These are phyloP conservation scores for Hyphopichia burtonii DNA, from an alignment of 1,139 yeast species.

Conservation along the genomic window DNA sequence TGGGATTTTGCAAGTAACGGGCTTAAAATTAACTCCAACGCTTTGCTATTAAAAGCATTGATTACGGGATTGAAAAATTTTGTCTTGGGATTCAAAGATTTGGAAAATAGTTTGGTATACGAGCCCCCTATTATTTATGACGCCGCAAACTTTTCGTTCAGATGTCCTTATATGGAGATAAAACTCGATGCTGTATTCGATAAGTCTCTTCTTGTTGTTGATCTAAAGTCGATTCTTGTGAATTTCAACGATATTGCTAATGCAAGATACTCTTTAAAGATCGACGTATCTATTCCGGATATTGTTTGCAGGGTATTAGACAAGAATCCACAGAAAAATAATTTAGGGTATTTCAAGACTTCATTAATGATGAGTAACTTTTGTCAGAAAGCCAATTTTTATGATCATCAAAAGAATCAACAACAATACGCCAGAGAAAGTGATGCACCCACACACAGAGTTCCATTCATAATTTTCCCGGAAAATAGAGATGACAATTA, in stretches of 20 bases:
- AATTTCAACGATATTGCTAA: slow-evolving; percentile 71
- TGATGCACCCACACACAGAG: slow-evolving; percentile 83
- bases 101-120: slow-evolving; percentile 68
- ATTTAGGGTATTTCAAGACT: slow-evolving; percentile 43
- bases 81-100: slow-evolving; percentile 64
- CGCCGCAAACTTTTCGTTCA: slow-evolving; percentile 58
- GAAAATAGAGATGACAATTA: slow-evolving; percentile 48
- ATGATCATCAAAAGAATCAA: slow-evolving; percentile 50
- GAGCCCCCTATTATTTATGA: slow-evolving; percentile 63
- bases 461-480: slow-evolving; percentile 64
- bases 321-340: slow-evolving; percentile 14
- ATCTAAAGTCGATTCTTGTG: slow-evolving; percentile 40
- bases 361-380: slow-evolving; percentile 60
- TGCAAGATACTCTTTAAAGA: slow-evolving; percentile 56
- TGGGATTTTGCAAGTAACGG: slow-evolving; percentile 81
- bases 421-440: slow-evolving; percentile 63
- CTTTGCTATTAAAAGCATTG: slow-evolving; percentile 48
- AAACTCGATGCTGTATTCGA: slow-evolving; percentile 19
- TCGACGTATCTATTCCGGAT: slow-evolving; percentile 51
- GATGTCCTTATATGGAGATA: slow-evolving; percentile 36
- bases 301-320: slow-evolving; percentile 33
- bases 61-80: slow-evolving; percentile 45
- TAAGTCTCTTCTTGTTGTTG: slow-evolving; percentile 17
- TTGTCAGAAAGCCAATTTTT: slow-evolving; percentile 51
- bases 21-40: slow-evolving; percentile 52